Evolutionary conservation across 306 rosid species (phyloP).

Genomic region (Rubus idaeus): DNA sequence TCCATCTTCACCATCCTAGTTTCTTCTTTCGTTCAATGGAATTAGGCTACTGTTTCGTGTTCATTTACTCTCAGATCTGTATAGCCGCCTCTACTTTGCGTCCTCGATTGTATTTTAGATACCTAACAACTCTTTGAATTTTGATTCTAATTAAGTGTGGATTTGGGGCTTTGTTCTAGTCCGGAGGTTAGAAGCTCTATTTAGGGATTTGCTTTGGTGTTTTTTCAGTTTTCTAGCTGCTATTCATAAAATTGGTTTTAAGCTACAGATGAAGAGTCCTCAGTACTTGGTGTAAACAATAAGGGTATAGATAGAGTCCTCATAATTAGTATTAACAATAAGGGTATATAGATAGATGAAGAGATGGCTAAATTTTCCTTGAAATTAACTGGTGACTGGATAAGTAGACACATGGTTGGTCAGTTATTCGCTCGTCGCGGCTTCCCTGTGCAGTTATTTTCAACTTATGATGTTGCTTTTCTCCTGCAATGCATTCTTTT

Average conservation of each 20-base stretch:
- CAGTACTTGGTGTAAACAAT: background rate
- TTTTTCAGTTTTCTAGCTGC: background rate
- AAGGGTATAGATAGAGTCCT: background rate
- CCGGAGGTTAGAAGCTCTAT: too few species aligned
- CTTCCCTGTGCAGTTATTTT: background rate
- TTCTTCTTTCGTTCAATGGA: too few species aligned
- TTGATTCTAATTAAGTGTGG: background rate
- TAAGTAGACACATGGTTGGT: background rate
- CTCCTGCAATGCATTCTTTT: background rate
- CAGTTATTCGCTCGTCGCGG: background rate
- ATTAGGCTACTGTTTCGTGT: background rate
- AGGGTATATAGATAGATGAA: background rate
- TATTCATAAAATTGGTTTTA: background rate
- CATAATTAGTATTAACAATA: background rate
- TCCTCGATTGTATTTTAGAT: background rate
- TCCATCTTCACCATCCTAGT: background rate
- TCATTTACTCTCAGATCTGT: background rate
- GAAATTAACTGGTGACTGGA: background rate
- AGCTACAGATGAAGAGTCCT: background rate
- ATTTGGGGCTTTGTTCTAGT: background rate
- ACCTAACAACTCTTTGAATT: background rate
- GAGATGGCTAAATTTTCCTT: background rate
- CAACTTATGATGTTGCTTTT: background rate
- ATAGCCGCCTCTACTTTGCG: background rate
- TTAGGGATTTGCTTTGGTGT: background rate